Evolutionary conservation across 768 basidiomycete genomes (phyloP), one percentile per base, ranked within the genome.

Genomic region (Cystofilobasidium bisporidii): DNA sequence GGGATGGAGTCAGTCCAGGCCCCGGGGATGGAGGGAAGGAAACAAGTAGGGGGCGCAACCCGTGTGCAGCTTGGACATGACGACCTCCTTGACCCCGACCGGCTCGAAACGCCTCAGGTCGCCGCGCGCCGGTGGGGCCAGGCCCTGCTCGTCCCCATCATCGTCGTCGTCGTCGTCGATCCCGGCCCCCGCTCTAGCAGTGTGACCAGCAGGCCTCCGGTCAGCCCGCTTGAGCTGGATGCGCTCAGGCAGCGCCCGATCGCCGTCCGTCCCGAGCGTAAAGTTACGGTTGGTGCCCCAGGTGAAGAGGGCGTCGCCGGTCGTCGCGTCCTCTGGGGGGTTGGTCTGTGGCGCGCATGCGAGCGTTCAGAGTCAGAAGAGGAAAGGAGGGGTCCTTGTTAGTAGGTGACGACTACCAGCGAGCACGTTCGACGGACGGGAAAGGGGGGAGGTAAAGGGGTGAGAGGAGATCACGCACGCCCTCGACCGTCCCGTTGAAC

Each of bases 241-340:
- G 53, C 83, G 84, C 71, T 97, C 93, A 0, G 96, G 91, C 72
- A 84, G 82, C 0, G 79, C 72, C 62, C 92, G 83, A 72, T 98
- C 92, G 26, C 82, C 83, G 70, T 93, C 89, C 5, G 28, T 33
- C 1, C 86, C 86, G n/a, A 97, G 82, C 2, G 87, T 83, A 36
- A 87, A 92, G 76, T 97, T 97, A 63, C 86, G 80, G 72, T 94
- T 96, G 15, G 82, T 79, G 41, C 93, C 92, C 92, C 91, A 96
- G 6, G 87, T 90, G 72, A 84, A 87, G 14, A 98, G 76, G 56
- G 63, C 1, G 82, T 76, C 40, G 45, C 77, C 76, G 15, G 69
- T 71, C 47, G 68, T 75, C 59, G 50, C 65, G 17, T 70, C 73
- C 14, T 71, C 74, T 3, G 76, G 72, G 74, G 74, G 80, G 72